These are phyloP conservation scores for Yamadazyma siamensis DNA, from an alignment of 1,139 yeast genomes.

Conservation along the genomic window DNA sequence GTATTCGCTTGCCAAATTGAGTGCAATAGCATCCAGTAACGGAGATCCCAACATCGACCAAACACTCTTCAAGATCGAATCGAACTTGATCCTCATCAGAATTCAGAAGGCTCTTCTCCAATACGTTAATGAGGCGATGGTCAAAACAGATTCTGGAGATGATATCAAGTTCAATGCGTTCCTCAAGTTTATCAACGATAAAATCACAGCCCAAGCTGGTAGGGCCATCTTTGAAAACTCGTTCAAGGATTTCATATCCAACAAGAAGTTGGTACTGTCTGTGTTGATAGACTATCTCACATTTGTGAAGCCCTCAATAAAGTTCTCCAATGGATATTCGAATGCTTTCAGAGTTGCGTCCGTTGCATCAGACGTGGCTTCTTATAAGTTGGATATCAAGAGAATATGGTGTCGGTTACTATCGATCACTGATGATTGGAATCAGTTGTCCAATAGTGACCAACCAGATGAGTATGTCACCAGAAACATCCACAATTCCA, in stretches of 20 bases:
- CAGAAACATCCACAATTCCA: constrained; percentile 37
- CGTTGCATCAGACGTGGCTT: constrained; percentile 22
- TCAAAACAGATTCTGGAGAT: constrained; percentile 11
- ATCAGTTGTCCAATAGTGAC: constrained; percentile 34
- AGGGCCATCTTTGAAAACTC: constrained; percentile 25
- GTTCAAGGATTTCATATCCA: constrained; percentile 31
- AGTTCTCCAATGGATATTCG: constrained; percentile 24
- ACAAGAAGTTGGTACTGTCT: constrained; percentile 38
- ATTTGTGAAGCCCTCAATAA: constrained; percentile 34
- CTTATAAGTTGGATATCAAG: constrained; percentile 20
- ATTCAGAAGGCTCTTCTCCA: constrained; percentile 43
- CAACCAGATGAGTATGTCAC: constrained; percentile 44
- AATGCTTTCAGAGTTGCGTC: constrained; percentile 37
- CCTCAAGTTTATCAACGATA: constrained; percentile 16
- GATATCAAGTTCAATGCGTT: constrained; percentile 18
- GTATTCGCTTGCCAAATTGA: constrained; percentile 68
- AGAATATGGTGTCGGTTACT: constrained; percentile 65
- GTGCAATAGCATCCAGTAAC: constrained; percentile 33
- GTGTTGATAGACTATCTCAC: constrained; percentile 61
- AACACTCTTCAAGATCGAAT: constrained; percentile 42
- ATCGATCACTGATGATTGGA: constrained; percentile 57
- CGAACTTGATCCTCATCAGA: constrained; percentile 42
- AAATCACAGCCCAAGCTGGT: constrained; percentile 13
- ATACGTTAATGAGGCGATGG: constrained; percentile 23
- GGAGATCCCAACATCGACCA: constrained; percentile 16